Conservation (phyloP, 495 filamentous ascomycete genomes). For the Aspergillus mulundensis region DNA sequence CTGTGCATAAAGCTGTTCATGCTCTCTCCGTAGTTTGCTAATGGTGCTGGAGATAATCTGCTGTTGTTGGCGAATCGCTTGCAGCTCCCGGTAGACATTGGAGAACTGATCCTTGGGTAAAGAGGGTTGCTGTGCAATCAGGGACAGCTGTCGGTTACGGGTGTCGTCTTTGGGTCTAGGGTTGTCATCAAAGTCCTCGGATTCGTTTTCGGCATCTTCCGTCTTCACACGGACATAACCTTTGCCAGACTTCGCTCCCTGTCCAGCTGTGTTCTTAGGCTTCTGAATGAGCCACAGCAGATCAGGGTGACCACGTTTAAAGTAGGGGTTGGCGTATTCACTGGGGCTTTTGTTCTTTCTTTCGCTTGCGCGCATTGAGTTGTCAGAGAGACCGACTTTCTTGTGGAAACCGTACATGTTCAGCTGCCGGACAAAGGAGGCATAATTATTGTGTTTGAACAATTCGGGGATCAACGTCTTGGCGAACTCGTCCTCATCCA, state of each 20-base stretch:
- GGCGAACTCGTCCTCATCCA: slow-evolving; percentile 99
- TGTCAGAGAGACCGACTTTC: slow-evolving; percentile 92
- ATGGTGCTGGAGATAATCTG: slow-evolving; percentile 76
- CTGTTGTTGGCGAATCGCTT: slow-evolving; percentile 79
- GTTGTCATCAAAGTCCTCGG: slow-evolving; percentile 63
- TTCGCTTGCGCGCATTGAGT: slow-evolving; percentile 95
- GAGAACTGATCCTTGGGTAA: slow-evolving; percentile 76
- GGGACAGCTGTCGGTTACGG: slow-evolving; percentile 38
- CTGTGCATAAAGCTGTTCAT: slow-evolving; percentile 85
- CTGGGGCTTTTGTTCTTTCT: slow-evolving; percentile 95
- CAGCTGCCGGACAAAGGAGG: slow-evolving; percentile 94
- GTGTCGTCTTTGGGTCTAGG: slow-evolving; percentile 35
- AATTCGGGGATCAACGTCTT: slow-evolving; percentile 92
- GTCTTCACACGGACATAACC: slow-evolving; percentile 55
- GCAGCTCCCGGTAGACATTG: slow-evolving; percentile 72
- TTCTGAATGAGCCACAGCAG: slow-evolving; percentile 97
- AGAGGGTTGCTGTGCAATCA: slow-evolving; percentile 36
- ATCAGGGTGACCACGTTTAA: slow-evolving; percentile 88
- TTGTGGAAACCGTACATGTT: slow-evolving; percentile 99
- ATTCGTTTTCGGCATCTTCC: slow-evolving; percentile 66
- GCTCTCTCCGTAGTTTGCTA: slow-evolving; percentile 71
- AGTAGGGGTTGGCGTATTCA: slow-evolving; percentile 96
- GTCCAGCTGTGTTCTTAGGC: slow-evolving; percentile 64
- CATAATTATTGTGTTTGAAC: slow-evolving; percentile 99
- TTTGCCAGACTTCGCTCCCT: slow-evolving; percentile 48